These are phyloP conservation scores for Agapanthus africanus DNA, from an alignment of 106 monocot genomes.

Conservation along the genomic window DNA sequence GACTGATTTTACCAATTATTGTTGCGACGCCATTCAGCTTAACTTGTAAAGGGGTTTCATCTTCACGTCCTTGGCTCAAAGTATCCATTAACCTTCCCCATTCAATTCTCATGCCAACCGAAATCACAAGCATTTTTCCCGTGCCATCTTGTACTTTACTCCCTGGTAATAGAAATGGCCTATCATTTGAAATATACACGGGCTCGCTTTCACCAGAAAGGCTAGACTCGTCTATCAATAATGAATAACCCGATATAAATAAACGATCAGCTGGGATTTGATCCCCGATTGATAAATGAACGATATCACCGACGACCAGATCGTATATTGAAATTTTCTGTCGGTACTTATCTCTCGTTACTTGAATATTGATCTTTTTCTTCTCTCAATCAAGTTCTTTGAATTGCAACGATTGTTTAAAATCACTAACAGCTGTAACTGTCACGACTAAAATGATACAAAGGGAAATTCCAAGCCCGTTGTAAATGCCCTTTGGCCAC, in stretches of 20 bases:
- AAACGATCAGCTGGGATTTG: constrained; percentile 82
- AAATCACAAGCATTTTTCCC: constrained; percentile 70
- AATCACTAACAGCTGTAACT: constrained; percentile 76
- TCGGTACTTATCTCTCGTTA: constrained; percentile 60
- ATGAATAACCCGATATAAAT: constrained; percentile 54
- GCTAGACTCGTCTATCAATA: constrained; percentile 77
- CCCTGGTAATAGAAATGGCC: constrained; percentile 74
- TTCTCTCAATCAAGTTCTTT: constrained; percentile 73
- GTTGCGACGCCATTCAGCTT: constrained; percentile 88
- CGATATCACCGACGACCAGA: constrained; percentile 74
- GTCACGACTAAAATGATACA: constrained; percentile 65
- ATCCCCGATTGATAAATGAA: constrained; percentile 79
- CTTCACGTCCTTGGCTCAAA: constrained; percentile 64
- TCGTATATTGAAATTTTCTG: constrained; percentile 72
- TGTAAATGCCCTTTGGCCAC: constrained; percentile 70
- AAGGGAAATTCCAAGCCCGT: constrained; percentile 69
- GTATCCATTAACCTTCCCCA: constrained; percentile 79
- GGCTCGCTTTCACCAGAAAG: constrained; percentile 80
- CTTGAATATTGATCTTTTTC: constrained; percentile 77
- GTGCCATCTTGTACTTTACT: constrained; percentile 84
- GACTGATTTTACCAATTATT: constrained; percentile 79
- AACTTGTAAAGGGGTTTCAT: constrained; percentile 83
- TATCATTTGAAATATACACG: constrained; percentile 51
- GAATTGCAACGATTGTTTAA: constrained; percentile 71
- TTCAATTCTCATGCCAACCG: constrained; percentile 80